These are phyloP conservation scores for Sporothrix luriei DNA, from an alignment of 2,329 filamentous ascomycete genomes.

Conservation along the genomic window DNA sequence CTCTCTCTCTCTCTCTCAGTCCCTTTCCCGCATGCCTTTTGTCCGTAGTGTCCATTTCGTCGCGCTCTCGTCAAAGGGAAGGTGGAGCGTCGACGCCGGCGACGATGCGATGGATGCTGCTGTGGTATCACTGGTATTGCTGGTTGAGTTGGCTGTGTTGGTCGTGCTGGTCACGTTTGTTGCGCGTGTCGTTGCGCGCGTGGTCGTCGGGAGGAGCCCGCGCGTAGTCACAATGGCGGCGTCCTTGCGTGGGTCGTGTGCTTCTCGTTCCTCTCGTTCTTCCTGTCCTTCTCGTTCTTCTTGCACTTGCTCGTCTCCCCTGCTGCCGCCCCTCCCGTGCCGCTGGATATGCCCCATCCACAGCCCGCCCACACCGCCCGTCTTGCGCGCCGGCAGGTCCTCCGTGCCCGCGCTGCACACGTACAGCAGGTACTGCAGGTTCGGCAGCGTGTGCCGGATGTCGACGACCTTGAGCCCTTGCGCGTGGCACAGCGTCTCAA, in stretches of 20 bases:
- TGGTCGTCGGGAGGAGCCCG: slow-evolving; percentile 13
- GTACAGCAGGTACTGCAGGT: slow-evolving; percentile 89
- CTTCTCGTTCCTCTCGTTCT: too few relatives aligned
- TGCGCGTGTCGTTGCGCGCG: background rate
- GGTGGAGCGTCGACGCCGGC: slow-evolving; percentile 36
- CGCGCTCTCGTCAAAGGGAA: slow-evolving; percentile 53
- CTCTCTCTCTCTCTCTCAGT: background rate
- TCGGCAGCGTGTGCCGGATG: slow-evolving; percentile 87
- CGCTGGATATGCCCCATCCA: slow-evolving; percentile 54
- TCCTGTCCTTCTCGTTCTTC: too few relatives aligned
- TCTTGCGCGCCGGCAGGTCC: slow-evolving; percentile 63
- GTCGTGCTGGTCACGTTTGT: background rate
- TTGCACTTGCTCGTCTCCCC: too few relatives aligned
- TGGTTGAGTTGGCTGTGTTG: too few relatives aligned
- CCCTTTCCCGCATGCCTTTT: slow-evolving; percentile 57
- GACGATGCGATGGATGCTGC: background rate
- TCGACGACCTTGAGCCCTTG: slow-evolving; percentile 81
- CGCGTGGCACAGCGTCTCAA: slow-evolving; percentile 67
- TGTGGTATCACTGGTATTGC: too few relatives aligned
- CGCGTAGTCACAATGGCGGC: background rate
- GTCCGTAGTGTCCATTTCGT: slow-evolving; percentile 57
- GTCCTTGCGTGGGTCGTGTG: background rate
- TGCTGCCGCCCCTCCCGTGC: slow-evolving; percentile 33
- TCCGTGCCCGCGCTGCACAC: slow-evolving; percentile 78
- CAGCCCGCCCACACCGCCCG: slow-evolving; percentile 62